A percentile compares a stretch with the other conserved stretches of the same genome.
Conservation (phyloP, 1,284 basidiomycete species). For the Psilocybe mexicana region DNA sequence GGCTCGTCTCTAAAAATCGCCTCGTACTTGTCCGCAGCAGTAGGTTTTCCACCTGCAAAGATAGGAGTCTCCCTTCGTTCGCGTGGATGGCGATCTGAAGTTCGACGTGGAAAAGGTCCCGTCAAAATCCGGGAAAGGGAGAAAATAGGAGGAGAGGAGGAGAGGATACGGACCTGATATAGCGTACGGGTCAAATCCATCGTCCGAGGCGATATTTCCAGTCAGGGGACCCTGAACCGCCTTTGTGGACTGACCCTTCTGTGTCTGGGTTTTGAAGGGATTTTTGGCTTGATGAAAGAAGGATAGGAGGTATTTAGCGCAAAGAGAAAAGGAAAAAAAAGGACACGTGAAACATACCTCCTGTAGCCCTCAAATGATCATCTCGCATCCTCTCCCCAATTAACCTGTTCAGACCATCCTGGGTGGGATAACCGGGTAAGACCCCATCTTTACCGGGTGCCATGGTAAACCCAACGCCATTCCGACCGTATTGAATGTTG, state of each 20-base stretch:
- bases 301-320: not conserved
- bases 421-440: constrained; percentile 18
- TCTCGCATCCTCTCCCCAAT: constrained; percentile 14
- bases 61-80: not conserved
- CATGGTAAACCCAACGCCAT: constrained; percentile 11
- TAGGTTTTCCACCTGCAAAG: not conserved
- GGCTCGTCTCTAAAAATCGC: not conserved
- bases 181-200: too few relatives aligned
- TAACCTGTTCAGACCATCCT: constrained; percentile 11
- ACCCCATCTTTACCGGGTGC: constrained; percentile 4
- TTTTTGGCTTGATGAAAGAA: not conserved
- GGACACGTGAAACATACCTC: not conserved
- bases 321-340: not conserved
- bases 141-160: too few relatives aligned
- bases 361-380: constrained; percentile 1
- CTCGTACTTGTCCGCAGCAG: not conserved
- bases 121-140: too few relatives aligned
- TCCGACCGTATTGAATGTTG: constrained; percentile 8
- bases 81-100: not conserved
- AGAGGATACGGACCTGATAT: too few relatives aligned
- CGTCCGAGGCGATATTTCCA: not conserved
- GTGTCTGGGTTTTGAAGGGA: not conserved
- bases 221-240: not conserved
- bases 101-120: not conserved
- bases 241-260: not conserved